Evolutionary conservation across 257 asterid genomes (phyloP), one percentile per base, ranked within the genome.

Genomic region (Petrea volubilis): DNA sequence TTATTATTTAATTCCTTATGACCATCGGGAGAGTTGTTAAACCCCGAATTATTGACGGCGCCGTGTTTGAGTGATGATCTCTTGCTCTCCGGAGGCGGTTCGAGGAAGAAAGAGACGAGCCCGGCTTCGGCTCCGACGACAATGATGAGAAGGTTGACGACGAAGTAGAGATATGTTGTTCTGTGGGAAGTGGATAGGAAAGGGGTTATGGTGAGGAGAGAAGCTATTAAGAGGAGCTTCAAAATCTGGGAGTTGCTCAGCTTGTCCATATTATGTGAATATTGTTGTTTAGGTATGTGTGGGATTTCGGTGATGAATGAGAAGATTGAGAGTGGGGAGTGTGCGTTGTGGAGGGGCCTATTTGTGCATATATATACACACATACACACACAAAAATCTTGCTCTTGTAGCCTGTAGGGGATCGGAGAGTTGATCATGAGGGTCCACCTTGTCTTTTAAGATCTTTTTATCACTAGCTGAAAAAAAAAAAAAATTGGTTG

Each of bases 71-170:
- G n/a, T n/a, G 55, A 23, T 70, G 33, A 33, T 61, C 6, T 51
- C 18, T 74, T 73, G 60, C 73, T 61, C 43, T 80, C 58, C 27
- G 77, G 75, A 60, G 75, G n/a, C 7, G 79, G 7, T 64, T 72
- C 46, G 13, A 50, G 72, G 52, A 84, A 67, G 60, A 82, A 80
- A 34, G 88, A 78, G 55, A 83, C 73, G 43, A 87, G 80, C 43
- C 93, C 93, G 28, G 90, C 83, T 66, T 87, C 88, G 7, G 83
- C 82, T 24, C 85, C 90, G 18, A 87, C 77, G 11, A 79, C 63
- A 4, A 87, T 69, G 64, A 87, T 80, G 56, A 87, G 81, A 64
- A 87, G 63, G 69, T 84, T 80, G 53, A 79, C 71, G 18, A 87
- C 52, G 76, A 87, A 82, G 71, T 80, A 87, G 50, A 87, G 74